Conservation (phyloP, 225 moss, liverwort and hornwort species). For the Takakia lepidozioides region DNA sequence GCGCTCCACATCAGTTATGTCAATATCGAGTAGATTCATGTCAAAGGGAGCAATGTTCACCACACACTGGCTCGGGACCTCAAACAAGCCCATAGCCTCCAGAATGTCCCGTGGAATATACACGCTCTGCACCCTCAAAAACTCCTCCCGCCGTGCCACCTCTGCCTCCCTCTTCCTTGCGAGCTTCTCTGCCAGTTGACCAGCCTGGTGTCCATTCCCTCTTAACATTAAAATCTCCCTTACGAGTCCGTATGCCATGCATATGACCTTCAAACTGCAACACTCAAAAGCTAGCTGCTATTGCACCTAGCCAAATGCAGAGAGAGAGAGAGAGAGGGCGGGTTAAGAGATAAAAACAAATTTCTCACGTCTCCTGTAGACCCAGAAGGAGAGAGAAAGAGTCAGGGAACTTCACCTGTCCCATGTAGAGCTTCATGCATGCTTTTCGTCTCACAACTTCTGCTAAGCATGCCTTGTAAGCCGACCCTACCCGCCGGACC, state of each 20-base stretch:
- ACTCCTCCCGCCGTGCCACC: conserved; percentile 80
- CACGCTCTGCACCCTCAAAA: conserved; percentile 62
- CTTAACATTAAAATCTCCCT: too few species aligned
- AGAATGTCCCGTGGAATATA: conserved; percentile 78
- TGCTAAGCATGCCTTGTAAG: conserved; percentile 94
- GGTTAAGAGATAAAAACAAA: too few species aligned
- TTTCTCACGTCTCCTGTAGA: too few species aligned
- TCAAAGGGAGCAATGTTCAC: conserved; percentile 97
- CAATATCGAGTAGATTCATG: conserved; percentile 76
- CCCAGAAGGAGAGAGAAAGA: too few species aligned
- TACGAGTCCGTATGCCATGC: too few species aligned
- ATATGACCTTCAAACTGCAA: too few species aligned
- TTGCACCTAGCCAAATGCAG: too few species aligned
- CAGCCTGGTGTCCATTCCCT: conserved; percentile 42
- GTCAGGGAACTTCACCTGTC: too few species aligned
- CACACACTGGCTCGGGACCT: conserved; percentile 91
- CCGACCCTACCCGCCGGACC: conserved; percentile 80
- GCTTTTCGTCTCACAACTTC: conserved; percentile 87
- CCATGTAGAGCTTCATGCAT: conserved; percentile 94
- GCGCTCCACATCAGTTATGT: conserved; percentile 79
- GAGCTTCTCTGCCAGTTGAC: conserved; percentile 92
- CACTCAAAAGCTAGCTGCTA: too few species aligned
- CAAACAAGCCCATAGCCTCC: conserved; percentile 85
- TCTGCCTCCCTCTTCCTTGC: conserved; percentile 92
- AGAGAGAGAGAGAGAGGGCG: too few species aligned